Conservation (phyloP, 2,329 filamentous ascomycete genomes). For the Bipolaris oryzae region DNA sequence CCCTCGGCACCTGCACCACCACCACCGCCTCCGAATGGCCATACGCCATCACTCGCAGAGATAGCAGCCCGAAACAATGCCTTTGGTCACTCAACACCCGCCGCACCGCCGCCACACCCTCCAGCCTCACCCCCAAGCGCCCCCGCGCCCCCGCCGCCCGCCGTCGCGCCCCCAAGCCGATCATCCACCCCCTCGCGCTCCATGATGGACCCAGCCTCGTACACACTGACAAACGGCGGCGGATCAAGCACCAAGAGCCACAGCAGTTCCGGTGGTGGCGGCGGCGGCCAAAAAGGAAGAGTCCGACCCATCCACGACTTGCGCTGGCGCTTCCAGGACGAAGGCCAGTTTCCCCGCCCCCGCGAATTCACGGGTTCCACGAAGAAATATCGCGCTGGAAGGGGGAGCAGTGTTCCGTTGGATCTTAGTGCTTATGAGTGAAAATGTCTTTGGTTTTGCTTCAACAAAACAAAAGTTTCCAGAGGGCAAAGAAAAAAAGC, state of each 20-base stretch:
- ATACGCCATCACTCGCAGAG: constrained; percentile 59
- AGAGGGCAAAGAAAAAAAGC: background rate
- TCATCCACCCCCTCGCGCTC: constrained; percentile 57
- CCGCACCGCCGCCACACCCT: constrained; percentile 50
- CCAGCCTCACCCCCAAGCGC: constrained; percentile 57
- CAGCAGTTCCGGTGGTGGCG: constrained; percentile 24
- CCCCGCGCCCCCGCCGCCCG: constrained; percentile 49
- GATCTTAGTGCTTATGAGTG: constrained; percentile 70
- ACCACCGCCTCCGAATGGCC: constrained; percentile 51
- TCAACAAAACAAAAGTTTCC: background rate
- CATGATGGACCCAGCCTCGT: constrained; percentile 76
- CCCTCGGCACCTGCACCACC: constrained; percentile 56
- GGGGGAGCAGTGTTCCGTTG: constrained; percentile 91
- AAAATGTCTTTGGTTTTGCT: no score
- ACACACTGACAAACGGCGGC: constrained; percentile 63
- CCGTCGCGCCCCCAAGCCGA: constrained; percentile 34
- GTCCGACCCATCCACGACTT: constrained; percentile 71
- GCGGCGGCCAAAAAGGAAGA: constrained; percentile 29
- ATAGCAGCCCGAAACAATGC: constrained; percentile 66
- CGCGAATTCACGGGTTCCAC: constrained; percentile 75
- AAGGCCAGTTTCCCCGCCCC: constrained; percentile 81
- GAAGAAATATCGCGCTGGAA: constrained; percentile 84
- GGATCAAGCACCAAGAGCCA: constrained; percentile 34
- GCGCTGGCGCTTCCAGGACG: constrained; percentile 86
- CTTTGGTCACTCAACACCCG: constrained; percentile 55